Percentiles rank a stretch among this genome's conserved stretches.
These are phyloP conservation scores for Solanum pinnatisectum DNA, from an alignment of 257 asterid species.

Conservation along the genomic window DNA sequence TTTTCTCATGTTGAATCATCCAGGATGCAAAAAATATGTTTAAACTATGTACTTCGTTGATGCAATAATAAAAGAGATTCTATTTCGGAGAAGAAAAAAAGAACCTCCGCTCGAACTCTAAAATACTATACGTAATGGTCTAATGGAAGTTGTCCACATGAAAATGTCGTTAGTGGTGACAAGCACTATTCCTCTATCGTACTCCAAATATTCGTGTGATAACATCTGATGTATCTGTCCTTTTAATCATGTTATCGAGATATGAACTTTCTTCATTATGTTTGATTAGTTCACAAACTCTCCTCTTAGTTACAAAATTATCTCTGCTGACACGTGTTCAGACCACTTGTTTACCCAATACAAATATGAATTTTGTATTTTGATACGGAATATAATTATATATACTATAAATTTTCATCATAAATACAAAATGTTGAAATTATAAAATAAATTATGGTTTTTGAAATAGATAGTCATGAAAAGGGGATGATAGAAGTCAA, in stretches of 20 bases:
- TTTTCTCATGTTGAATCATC: no score
- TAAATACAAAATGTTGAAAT: background rate
- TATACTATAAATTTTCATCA: background rate
- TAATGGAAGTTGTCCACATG: background rate
- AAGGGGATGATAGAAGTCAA: background rate
- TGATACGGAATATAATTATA: background rate
- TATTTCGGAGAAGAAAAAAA: no score
- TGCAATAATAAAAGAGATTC: no score
- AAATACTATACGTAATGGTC: background rate
- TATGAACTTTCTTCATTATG: background rate
- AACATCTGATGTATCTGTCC: background rate
- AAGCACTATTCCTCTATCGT: background rate
- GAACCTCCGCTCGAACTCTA: background rate
- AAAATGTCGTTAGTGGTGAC: background rate
- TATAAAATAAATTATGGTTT: background rate
- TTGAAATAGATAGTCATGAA: background rate
- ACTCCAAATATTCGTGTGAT: no score
- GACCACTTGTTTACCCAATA: background rate
- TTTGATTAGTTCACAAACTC: background rate
- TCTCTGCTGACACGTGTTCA: background rate
- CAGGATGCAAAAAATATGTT: no score
- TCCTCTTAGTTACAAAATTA: background rate
- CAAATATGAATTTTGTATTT: background rate
- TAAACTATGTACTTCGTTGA: no score
- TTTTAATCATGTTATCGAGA: background rate